phyloP scores from a whole-genome alignment of 2,329 filamentous ascomycete species.

The Myrmaecium sp. region DNA sequence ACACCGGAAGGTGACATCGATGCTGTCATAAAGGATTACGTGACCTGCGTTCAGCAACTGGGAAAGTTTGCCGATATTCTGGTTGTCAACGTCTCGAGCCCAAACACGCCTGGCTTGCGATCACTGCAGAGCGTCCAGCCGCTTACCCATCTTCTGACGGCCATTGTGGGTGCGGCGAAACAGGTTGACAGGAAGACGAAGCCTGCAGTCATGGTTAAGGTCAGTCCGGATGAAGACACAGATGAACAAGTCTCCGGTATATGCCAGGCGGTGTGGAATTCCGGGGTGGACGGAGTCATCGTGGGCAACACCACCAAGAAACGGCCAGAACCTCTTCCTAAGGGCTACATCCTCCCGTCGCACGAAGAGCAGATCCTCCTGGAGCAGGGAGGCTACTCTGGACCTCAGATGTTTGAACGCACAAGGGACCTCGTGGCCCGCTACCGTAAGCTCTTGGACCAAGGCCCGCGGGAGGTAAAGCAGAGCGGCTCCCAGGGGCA shows the following conservation, averaged over 20 bases:
- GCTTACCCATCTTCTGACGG: constrained; percentile 60
- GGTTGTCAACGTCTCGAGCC: constrained; percentile 96
- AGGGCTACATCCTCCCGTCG: constrained; percentile 44
- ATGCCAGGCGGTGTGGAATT: constrained; percentile 64
- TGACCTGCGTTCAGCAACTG: constrained; percentile 71
- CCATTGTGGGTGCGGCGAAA: constrained; percentile 66
- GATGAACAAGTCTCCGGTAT: constrained; percentile 75
- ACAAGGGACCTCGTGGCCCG: constrained; percentile 63
- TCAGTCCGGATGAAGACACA: constrained; percentile 86
- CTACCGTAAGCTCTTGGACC: constrained; percentile 44
- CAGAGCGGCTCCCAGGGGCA: too few relatives aligned
- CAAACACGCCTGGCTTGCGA: constrained; percentile 83
- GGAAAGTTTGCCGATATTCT: constrained; percentile 84
- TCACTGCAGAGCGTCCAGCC: constrained; percentile 75
- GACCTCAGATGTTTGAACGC: constrained; percentile 70
- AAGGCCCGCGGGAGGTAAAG: constrained; percentile 20
- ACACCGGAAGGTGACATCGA: constrained; percentile 74
- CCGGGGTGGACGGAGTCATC: constrained; percentile 86
- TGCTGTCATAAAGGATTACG: constrained; percentile 64
- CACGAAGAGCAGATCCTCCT: constrained; percentile 51
- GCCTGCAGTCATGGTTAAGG: constrained; percentile 90
- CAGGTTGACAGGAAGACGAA: constrained; percentile 51
- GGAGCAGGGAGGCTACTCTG: constrained; percentile 79
- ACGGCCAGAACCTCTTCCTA: constrained; percentile 52
- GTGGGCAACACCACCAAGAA: constrained; percentile 94